phyloP scores from a whole-genome alignment of 768 basidiomycete genomes.

The Boletus edulis region DNA sequence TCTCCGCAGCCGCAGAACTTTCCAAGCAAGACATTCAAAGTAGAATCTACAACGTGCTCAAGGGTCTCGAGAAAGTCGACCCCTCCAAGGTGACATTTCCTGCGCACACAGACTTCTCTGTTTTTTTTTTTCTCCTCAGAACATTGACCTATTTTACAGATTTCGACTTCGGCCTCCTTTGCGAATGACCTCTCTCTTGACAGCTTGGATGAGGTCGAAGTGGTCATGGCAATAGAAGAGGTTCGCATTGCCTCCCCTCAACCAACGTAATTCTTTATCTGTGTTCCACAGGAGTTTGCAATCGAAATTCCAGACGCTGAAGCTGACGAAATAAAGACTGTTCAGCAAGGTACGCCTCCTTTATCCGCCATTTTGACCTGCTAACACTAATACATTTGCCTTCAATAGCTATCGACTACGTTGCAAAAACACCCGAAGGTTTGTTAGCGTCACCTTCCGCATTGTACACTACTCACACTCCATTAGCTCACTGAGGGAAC shows the following conservation, averaged over 20 bases:
- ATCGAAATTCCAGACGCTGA: conserved; percentile 98
- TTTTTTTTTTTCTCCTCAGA: conserved; percentile 21
- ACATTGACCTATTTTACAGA: conserved; percentile 42
- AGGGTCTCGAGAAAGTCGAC: conserved; percentile 32
- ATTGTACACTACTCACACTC: conserved; percentile 10
- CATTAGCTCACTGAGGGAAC: conserved; percentile 45
- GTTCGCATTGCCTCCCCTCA: conserved; percentile 32
- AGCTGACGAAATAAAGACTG: conserved; percentile 91
- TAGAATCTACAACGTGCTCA: conserved; percentile 30
- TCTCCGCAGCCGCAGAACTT: conserved; percentile 25
- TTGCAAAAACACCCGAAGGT: conserved; percentile 92
- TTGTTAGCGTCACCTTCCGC: conserved; percentile 17
- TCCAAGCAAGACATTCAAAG: conserved; percentile 23
- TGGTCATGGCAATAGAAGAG: conserved; percentile 99
- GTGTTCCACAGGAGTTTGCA: conserved; percentile 72
- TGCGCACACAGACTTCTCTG: neutral
- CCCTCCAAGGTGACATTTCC: conserved; percentile 22
- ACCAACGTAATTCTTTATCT: conserved; percentile 1
- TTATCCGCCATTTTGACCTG: neutral
- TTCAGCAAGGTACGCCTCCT: conserved; percentile 74
- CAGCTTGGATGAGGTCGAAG: conserved; percentile 95
- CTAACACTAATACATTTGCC: conserved; percentile 9
- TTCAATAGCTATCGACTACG: conserved; percentile 84
- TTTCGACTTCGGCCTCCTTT: conserved; percentile 55
- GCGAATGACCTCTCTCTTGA: conserved; percentile 64